These are phyloP conservation scores for Nicotiana obtusifolia DNA, from an alignment of 257 asterid species.

Conservation along the genomic window DNA sequence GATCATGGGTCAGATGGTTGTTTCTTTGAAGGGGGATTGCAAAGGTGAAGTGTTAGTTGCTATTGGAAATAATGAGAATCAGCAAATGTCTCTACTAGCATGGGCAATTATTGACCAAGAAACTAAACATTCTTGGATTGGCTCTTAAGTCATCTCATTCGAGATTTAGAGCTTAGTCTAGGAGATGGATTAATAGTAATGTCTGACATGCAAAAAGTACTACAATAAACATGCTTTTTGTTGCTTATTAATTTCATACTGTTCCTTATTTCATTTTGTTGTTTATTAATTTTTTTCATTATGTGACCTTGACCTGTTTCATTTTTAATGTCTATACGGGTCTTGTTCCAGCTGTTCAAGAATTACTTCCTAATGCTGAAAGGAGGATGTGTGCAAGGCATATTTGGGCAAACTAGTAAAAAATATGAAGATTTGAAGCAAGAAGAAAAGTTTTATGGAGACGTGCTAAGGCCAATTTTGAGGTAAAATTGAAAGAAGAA, in stretches of 20 bases:
- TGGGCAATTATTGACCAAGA: neutral
- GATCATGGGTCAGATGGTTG: neutral
- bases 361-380: neutral
- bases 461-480: neutral
- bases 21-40: neutral
- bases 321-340: neutral
- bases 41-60: neutral
- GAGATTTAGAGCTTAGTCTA: neutral
- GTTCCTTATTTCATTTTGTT: neutral
- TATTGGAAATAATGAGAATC: too few relatives aligned
- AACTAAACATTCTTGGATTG: neutral
- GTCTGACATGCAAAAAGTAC: neutral
- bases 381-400: neutral
- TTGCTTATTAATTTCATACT: too few relatives aligned
- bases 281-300: too few relatives aligned
- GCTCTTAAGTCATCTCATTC: neutral
- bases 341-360: neutral
- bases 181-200: neutral
- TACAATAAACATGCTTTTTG: too few relatives aligned
- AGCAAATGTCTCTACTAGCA: neutral
- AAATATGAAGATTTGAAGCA: neutral
- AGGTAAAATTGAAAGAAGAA: neutral
- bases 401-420: neutral
- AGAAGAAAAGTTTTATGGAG: neutral
- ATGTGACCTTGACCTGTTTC: too few relatives aligned